These are phyloP conservation scores for Calonectria pseudoreteaudii DNA, from an alignment of 2,329 filamentous ascomycete genomes.

Conservation along the genomic window DNA sequence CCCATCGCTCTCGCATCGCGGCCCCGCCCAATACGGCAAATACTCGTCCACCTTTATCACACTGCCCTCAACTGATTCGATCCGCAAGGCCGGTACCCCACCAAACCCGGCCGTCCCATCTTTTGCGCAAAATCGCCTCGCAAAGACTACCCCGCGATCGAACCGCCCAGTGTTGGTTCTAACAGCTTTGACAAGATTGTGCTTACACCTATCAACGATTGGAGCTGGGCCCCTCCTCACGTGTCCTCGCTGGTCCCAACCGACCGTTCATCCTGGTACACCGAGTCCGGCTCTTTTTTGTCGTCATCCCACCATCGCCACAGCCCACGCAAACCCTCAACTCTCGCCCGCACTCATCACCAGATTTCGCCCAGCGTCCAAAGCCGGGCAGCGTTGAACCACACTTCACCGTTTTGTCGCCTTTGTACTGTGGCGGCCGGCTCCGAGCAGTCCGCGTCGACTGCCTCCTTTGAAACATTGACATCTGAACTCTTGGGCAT, in stretches of 20 bases:
- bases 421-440: slow-evolving; percentile 3
- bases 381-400: not conserved
- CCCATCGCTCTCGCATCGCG: not conserved
- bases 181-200: slow-evolving; percentile 16
- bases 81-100: slow-evolving; percentile 9
- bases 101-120: not conserved
- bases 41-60: not conserved
- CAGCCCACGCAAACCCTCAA: not conserved
- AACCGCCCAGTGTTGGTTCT: slow-evolving; percentile 13
- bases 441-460: slow-evolving; percentile 19
- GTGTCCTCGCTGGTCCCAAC: slow-evolving; percentile 36
- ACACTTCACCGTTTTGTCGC: not conserved
- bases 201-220: slow-evolving; percentile 36
- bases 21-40: slow-evolving; percentile 14
- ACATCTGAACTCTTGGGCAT: not conserved
- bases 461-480: slow-evolving; percentile 23
- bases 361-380: not conserved
- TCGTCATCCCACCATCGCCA: slow-evolving; percentile 38
- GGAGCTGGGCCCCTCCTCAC: slow-evolving; percentile 43
- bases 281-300: slow-evolving; percentile 11
- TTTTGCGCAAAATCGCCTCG: slow-evolving; percentile 4
- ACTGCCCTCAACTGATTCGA: slow-evolving; percentile 5
- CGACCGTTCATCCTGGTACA: slow-evolving; percentile 6
- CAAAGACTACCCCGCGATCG: slow-evolving; percentile 22
- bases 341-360: not conserved